phyloP scores from a whole-genome alignment of 495 filamentous ascomycete genomes.

The Beverwykella pulmonaria region DNA sequence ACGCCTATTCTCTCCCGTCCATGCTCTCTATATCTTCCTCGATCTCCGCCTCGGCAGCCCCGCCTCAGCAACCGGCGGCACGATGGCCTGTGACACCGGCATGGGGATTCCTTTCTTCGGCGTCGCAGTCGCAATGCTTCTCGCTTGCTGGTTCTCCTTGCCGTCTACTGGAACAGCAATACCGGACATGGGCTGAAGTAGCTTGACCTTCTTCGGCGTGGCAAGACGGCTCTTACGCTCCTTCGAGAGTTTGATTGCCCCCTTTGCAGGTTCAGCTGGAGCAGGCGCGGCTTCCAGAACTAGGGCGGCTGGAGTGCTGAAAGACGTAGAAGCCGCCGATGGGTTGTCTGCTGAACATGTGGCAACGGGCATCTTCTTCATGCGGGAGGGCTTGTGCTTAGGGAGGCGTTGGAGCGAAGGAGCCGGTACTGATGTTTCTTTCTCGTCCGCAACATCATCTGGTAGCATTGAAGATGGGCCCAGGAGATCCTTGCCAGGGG shows the following conservation, averaged over 20 bases:
- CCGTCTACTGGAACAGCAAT: constrained; percentile 18
- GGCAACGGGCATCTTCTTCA: constrained; percentile 25
- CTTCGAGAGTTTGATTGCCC: not conserved
- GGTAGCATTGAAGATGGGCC: constrained; percentile 28
- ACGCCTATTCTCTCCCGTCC: not conserved
- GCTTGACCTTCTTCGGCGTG: constrained; percentile 31
- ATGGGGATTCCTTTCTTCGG: constrained; percentile 27
- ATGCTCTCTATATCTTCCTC: constrained; percentile 8
- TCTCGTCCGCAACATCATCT: constrained; percentile 25
- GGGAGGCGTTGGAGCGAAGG: constrained; percentile 7
- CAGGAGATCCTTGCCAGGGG: constrained; percentile 38
- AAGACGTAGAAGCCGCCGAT: not conserved
- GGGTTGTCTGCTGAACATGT: not conserved
- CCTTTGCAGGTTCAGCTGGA: constrained; percentile 3
- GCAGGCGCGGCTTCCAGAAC: constrained; percentile 3
- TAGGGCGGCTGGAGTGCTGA: not conserved
- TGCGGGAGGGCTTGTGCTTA: constrained; percentile 9
- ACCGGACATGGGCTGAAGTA: constrained; percentile 8
- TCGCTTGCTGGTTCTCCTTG: constrained; percentile 28
- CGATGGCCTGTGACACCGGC: constrained; percentile 4
- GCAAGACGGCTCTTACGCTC: constrained; percentile 35
- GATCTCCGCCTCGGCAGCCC: constrained; percentile 33
- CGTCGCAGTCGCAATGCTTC: not conserved
- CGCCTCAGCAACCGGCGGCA: constrained; percentile 21
- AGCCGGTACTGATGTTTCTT: not conserved